phyloP scores from a whole-genome alignment of 331 rosid species.

The Pyracantha coccinea region DNA sequence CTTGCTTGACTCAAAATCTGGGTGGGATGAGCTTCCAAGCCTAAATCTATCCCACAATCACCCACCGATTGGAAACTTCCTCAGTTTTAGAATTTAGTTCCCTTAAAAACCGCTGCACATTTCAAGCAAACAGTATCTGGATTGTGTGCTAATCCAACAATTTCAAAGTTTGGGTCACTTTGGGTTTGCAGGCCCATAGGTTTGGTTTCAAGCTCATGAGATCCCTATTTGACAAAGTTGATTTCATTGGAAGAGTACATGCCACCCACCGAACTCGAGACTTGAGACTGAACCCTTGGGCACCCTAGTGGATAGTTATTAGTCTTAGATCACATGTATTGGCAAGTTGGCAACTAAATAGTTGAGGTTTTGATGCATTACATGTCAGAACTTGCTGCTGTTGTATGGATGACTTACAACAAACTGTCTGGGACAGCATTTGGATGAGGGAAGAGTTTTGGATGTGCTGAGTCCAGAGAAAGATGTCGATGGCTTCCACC shows the following conservation, averaged over 20 bases:
- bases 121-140: not conserved
- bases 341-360: slow-evolving; percentile 3
- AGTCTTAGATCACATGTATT: not conserved
- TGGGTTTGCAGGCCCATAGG: not conserved
- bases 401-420: slow-evolving; percentile 32
- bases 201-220: not conserved
- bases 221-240: not conserved
- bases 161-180: not conserved
- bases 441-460: slow-evolving; percentile 33
- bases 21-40: not conserved
- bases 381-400: slow-evolving; percentile 22
- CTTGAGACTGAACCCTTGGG: not conserved
- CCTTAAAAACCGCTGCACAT: not conserved
- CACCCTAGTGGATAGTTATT: not conserved
- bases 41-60: not conserved
- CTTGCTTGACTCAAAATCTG: not conserved
- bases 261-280: not conserved
- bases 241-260: not conserved
- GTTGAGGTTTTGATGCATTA: slow-evolving; percentile 20
- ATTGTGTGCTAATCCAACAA: not conserved
- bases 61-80: not conserved
- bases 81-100: not conserved
- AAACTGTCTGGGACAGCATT: slow-evolving; percentile 34
- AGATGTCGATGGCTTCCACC: slow-evolving; percentile 47
- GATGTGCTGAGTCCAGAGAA: slow-evolving; percentile 35